Base-by-base conservation (phyloP, 768 basidiomycete species). In the Pleurotus tuoliensis region DNA sequence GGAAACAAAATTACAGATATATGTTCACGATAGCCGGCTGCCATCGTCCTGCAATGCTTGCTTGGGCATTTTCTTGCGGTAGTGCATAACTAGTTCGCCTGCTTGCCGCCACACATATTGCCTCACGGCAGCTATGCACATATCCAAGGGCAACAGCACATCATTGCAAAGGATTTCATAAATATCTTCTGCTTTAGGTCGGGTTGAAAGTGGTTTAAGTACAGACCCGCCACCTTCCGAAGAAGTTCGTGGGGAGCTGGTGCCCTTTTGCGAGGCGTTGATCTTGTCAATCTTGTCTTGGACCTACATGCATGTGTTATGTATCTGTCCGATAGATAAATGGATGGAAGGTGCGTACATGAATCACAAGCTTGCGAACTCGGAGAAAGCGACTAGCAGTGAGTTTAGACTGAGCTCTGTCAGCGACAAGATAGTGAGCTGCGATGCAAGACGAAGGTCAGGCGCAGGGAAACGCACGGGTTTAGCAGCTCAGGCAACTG, bases 121-220 rank as follows among this genome's bases (percentile, higher is more conserved):
- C 58, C 92, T 85, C 57, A 95, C 87, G 15, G 90, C 89, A 3
- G 91, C 95, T 37, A 99, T 79, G 4, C 91, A 95, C 86, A 96
- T 94, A 61, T 87, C 84, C 24, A 89, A 75, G 20, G 95, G 89
- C 34, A 98, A 76, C 13, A 90, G 74, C n/a, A 80, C 75, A 59
- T 92, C 90, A 62, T 92, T 92, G 71, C 94, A 97, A 24, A 97
- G 68, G 44, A 98, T 83, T 71, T 98, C 95, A 67, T 92, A 88
- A 25, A 80, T 64, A 22, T 93, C 88, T 62, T 93, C 92, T 8
- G 82, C 74, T 58, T 71, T 72, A 59, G 59, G 58, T 53, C 62
- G 16, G 30, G 25, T 20, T 44, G 54, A 5, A 48, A 59, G 65
- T 57, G 59, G 56, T 34, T 34, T 34, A 11, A 34, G 30, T 34